These are phyloP conservation scores for Geoglossum glabrum DNA, from an alignment of 495 filamentous ascomycete genomes.

Conservation along the genomic window DNA sequence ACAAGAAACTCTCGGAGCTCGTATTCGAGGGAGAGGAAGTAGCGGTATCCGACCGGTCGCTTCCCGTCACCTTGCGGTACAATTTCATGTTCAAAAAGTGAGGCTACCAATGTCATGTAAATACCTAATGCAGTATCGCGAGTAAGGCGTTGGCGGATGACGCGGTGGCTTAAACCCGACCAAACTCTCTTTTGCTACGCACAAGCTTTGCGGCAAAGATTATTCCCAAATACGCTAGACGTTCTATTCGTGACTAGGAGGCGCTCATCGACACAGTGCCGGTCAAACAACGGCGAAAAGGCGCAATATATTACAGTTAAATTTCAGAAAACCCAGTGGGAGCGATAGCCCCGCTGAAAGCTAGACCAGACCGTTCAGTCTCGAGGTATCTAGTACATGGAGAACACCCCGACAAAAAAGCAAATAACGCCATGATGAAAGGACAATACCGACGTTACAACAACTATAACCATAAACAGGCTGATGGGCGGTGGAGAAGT, in stretches of 20 bases:
- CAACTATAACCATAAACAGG: too few relatives aligned
- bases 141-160: neutral
- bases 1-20: slow-evolving; percentile 49
- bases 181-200: neutral
- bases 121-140: neutral
- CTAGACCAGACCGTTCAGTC: neutral
- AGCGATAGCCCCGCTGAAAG: neutral
- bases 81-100: slow-evolving; percentile 44
- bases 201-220: neutral
- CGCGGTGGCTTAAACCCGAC: neutral
- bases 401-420: neutral
- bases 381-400: neutral
- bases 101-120: too few relatives aligned
- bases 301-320: neutral
- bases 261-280: neutral
- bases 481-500: too few relatives aligned
- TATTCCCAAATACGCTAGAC: neutral
- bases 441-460: neutral
- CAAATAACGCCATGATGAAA: neutral
- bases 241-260: neutral
- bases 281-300: neutral
- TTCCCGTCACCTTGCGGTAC: slow-evolving; percentile 28
- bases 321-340: neutral
- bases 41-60: slow-evolving; percentile 66
- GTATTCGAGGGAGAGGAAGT: slow-evolving; percentile 50